Base-by-base conservation (phyloP, 176 grass and related monocot species). In the Carex cristatella region DNA sequence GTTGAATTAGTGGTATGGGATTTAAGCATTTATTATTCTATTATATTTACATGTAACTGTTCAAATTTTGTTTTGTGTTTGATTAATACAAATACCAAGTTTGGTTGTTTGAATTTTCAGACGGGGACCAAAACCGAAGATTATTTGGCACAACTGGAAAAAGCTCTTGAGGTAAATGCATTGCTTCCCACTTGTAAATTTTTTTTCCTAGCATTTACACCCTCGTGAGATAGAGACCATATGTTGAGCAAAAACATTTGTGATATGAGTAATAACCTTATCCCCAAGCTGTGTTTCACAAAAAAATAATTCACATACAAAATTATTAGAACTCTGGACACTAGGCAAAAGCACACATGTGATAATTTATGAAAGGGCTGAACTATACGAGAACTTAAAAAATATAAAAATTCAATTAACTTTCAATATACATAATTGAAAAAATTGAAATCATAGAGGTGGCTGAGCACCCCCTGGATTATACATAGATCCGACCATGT, bases 61-160 rank as follows among this genome's bases (percentile, higher is more conserved):
- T 68, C 13, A 68, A 13, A 7, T 83, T 77, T 13, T 48, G 19
- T 60, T 44, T 84, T 81, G 38, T 67, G 19, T 63, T 57, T 62
- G 3, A 40, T 73, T 75, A 30, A 55, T 62, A 58, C 30, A 69
- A 86, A 72, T 62, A 57, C 63, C 3, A 69, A 38, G 23, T 70
- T 72, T 44, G 19, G 2, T 87, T 5, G 85, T 91, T 76, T 86
- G 59, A 16, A 76, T 81, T 76, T 86, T 27, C 76, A 98, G 93
- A 93, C 92, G 67, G 95, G 92, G 31, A 95, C 91, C 28, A 85
- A 89, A 77, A 95, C 91, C 46, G 89, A 95, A 53, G 91, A 94
- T 53, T 95, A 98, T 83, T 89, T 98, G 89, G 86, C 85, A 72
- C 87, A 92, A 91, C 88, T 98, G 79, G 95, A 98, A 35, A 87